Percentiles rank a stretch among this genome's conserved stretches.
Evolutionary conservation across 805 yeast species (phyloP).

Genomic region (Saturnispora dispora): DNA sequence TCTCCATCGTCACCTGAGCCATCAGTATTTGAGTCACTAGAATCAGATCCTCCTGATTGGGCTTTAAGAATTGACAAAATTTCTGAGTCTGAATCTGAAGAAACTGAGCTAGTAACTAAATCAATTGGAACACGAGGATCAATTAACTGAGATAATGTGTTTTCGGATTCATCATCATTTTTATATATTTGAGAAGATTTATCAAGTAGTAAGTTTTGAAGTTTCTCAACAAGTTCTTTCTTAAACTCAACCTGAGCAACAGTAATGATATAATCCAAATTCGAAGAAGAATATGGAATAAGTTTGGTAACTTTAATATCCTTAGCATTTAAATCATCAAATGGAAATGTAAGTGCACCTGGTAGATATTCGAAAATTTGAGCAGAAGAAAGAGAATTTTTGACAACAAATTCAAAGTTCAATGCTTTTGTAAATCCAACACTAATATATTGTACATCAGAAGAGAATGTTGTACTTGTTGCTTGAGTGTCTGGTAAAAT

Average conservation of each 20-base stretch:
- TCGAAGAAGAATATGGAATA: slow-evolving; percentile 60
- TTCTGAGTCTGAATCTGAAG: not conserved
- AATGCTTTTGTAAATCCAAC: slow-evolving; percentile 72
- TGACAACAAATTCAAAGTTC: slow-evolving; percentile 78
- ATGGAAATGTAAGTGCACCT: slow-evolving; percentile 55
- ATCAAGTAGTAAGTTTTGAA: slow-evolving; percentile 43
- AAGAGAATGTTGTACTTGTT: slow-evolving; percentile 29
- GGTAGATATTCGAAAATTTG: slow-evolving; percentile 84
- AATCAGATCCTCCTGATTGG: not conserved
- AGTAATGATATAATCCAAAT: slow-evolving; percentile 61
- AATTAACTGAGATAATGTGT: slow-evolving; percentile 55
- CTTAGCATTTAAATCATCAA: slow-evolving; percentile 25
- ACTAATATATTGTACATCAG: slow-evolving; percentile 47
- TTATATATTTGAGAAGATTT: slow-evolving; percentile 50
- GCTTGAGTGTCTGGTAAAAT: slow-evolving; percentile 47
- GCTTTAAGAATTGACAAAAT: slow-evolving; percentile 3
- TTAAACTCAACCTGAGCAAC: slow-evolving; percentile 88
- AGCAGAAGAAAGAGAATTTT: slow-evolving; percentile 65
- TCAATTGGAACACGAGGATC: slow-evolving; percentile 61
- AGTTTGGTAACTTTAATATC: slow-evolving; percentile 55
- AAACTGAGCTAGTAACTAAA: slow-evolving; percentile 20
- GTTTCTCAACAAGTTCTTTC: slow-evolving; percentile 33
- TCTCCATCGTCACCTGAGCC: slow-evolving; percentile 6
- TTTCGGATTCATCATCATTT: slow-evolving; percentile 46
- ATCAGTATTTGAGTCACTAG: slow-evolving; percentile 7